Conservation (phyloP, 148 eudicot genomes). For the Pouteria glomerata region DNA sequence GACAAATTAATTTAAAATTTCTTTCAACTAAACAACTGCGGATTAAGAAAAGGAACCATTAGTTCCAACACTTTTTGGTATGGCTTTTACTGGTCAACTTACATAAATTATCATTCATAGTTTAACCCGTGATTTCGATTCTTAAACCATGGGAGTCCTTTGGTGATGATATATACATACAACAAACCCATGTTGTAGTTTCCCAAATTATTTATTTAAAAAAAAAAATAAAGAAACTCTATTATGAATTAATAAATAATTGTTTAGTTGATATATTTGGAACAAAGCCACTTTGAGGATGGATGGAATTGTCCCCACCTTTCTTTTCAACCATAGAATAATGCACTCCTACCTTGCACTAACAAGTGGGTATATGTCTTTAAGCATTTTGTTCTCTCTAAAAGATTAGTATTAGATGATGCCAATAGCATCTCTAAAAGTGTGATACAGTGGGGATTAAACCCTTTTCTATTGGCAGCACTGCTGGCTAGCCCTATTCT, state of each 20-base stretch:
- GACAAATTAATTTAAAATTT: no score
- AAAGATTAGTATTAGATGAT: slow-evolving; percentile 13
- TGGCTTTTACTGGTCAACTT: no score
- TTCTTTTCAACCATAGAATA: slow-evolving; percentile 11
- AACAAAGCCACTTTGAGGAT: slow-evolving; percentile 2
- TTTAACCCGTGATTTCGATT: no score
- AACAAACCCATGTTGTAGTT: background rate
- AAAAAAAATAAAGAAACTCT: no score
- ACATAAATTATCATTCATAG: no score
- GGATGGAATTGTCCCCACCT: slow-evolving; percentile 18
- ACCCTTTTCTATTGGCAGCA: background rate
- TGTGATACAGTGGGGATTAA: background rate
- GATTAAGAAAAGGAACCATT: no score
- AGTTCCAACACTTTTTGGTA: no score
- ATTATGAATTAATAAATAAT: no score
- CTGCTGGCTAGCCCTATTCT: background rate
- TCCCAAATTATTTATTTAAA: no score
- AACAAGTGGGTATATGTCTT: slow-evolving; percentile 8
- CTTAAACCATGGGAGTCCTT: no score
- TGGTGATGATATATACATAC: no score
- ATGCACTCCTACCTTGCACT: background rate
- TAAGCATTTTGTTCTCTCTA: slow-evolving; percentile 11
- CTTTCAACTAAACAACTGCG: no score
- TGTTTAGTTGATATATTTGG: background rate
- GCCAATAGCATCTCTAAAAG: slow-evolving; percentile 10